Evolutionary conservation across 108 stramenopile genomes (phyloP).

Genomic region (Stephanodiscus triporus): DNA sequence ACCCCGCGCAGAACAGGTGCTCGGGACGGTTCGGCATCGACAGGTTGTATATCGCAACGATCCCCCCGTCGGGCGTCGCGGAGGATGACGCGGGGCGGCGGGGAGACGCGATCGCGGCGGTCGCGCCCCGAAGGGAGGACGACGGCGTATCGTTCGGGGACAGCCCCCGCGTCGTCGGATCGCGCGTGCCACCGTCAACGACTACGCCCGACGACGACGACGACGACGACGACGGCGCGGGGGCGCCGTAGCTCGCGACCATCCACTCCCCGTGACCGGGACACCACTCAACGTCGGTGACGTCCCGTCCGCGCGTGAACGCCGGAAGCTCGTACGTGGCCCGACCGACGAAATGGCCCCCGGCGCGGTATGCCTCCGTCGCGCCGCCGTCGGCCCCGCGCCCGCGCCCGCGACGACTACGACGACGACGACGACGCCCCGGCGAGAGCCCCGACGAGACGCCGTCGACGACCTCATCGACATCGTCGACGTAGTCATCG

Average conservation of each 20-base stretch:
- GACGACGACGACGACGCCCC: not conserved
- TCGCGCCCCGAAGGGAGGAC: conserved; percentile 53
- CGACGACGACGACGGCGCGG: conserved; percentile 38
- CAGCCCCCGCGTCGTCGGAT: conserved; percentile 38
- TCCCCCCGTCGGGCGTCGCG: conserved; percentile 59
- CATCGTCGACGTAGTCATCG: conserved; percentile 35
- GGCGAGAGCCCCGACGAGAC: not conserved
- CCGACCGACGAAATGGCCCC: conserved; percentile 61
- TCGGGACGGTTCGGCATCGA: conserved; percentile 86
- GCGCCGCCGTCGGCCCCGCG: conserved; percentile 6
- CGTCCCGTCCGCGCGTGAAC: conserved; percentile 72
- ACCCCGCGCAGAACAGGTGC: conserved; percentile 85
- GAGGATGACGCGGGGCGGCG: conserved; percentile 1
- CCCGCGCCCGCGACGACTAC: not conserved
- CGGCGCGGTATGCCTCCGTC: conserved; percentile 33
- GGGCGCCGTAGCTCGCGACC: conserved; percentile 64
- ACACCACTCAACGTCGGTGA: conserved; percentile 88
- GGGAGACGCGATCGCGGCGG: conserved; percentile 22
- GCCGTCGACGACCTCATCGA: not conserved
- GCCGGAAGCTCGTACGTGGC: conserved; percentile 68
- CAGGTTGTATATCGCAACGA: conserved; percentile 82
- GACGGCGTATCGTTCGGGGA: conserved; percentile 74
- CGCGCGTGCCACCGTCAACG: no score
- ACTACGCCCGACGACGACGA: conserved; percentile 18
- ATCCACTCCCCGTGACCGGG: conserved; percentile 81